A percentile compares a stretch with the other conserved stretches of the same genome.
These are phyloP conservation scores for Xylaria cubensis DNA, from an alignment of 495 filamentous ascomycete species.

Conservation along the genomic window DNA sequence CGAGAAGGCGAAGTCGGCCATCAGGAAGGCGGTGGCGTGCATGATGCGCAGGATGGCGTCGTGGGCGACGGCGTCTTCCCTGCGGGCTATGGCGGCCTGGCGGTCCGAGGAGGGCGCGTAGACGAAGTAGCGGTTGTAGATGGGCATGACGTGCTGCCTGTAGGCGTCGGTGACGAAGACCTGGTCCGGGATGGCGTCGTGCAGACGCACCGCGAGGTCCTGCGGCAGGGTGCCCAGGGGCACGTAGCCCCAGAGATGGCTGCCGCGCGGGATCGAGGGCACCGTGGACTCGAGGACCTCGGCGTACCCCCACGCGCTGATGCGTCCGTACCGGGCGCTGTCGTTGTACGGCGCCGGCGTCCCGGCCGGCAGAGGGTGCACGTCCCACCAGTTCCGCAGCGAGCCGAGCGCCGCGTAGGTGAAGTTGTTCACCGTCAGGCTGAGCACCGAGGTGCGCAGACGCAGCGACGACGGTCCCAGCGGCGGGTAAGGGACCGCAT, in stretches of 20 bases:
- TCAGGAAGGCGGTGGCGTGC: conserved; percentile 55
- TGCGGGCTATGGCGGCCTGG: conserved; percentile 27
- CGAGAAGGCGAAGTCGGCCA: conserved; percentile 57
- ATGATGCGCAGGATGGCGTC: conserved; percentile 50
- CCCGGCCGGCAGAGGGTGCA: conserved; percentile 42
- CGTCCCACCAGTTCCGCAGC: conserved; percentile 57
- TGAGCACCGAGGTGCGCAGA: conserved; percentile 51
- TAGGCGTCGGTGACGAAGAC: conserved; percentile 46
- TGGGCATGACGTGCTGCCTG: conserved; percentile 50
- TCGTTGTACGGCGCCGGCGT: conserved; percentile 62
- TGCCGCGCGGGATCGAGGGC: conserved; percentile 39
- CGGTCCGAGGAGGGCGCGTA: conserved; percentile 29
- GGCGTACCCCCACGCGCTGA: conserved; percentile 64
- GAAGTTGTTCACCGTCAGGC: conserved; percentile 63
- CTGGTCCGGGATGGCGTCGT: conserved; percentile 48
- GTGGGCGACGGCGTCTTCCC: conserved; percentile 43
- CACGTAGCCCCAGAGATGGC: conserved; percentile 47
- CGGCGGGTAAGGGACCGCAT: conserved; percentile 35
- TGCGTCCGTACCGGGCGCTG: conserved; percentile 54
- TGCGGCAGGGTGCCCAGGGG: conserved; percentile 49
- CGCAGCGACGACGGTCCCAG: conserved; percentile 48
- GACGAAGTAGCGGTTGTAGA: conserved; percentile 62
- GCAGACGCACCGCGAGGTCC: conserved; percentile 39
- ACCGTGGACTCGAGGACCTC: conserved; percentile 56
- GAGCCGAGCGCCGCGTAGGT: conserved; percentile 58